A percentile compares a stretch with the other conserved stretches of the same genome.
Evolutionary conservation across 192 early-diverging fungal species (phyloP).

Genomic region (Coemansia sp.): DNA sequence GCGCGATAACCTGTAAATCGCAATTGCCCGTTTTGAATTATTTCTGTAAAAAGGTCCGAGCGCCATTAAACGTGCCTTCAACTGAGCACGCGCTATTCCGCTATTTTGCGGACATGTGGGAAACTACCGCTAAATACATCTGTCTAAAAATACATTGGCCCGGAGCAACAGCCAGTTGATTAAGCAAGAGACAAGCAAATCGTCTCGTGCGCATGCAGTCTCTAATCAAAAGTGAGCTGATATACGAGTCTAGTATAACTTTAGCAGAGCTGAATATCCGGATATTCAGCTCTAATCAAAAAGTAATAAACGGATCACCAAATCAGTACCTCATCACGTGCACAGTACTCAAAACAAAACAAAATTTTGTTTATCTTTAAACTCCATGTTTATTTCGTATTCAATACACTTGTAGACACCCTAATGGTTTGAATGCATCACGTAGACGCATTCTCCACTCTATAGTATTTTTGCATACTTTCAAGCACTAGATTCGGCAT

Average conservation of each 20-base stretch:
- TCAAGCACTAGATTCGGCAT: neutral
- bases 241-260: too few species aligned
- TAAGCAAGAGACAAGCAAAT: too few species aligned
- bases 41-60: neutral
- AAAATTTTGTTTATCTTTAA: conserved; percentile 6
- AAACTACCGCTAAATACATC: neutral
- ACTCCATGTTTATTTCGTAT: neutral
- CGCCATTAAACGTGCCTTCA: neutral
- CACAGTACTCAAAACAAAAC: neutral
- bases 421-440: neutral
- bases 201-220: too few species aligned
- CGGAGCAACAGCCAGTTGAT: too few species aligned
- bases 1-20: neutral
- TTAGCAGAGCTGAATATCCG: neutral
- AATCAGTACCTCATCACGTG: neutral
- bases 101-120: neutral
- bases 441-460: neutral
- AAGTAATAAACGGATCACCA: neutral
- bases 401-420: neutral
- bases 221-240: too few species aligned
- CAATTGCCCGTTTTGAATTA: neutral
- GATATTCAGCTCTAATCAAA: neutral
- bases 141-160: too few species aligned
- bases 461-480: neutral
- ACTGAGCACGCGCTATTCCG: neutral